Conservation (phyloP, 768 basidiomycete species). For the Tricholoma sp. region DNA sequence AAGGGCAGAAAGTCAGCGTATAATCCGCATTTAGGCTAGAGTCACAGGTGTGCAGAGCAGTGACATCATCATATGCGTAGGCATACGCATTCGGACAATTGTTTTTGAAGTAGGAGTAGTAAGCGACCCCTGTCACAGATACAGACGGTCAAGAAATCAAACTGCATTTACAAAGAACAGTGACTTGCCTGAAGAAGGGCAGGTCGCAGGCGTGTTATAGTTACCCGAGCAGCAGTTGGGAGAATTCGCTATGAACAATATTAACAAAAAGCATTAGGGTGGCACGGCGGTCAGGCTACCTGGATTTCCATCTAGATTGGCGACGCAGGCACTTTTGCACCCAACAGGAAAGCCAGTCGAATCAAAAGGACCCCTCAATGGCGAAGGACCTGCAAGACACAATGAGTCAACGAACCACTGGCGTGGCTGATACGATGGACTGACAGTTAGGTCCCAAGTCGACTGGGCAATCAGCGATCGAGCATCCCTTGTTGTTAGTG, state of each 20-base stretch:
- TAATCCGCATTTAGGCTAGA: conserved; percentile 23
- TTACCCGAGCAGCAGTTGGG: conserved; percentile 32
- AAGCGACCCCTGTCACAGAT: conserved; percentile 15
- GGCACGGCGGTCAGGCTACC: conserved; percentile 4
- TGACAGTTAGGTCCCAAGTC: conserved; percentile 52
- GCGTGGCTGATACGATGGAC: background rate
- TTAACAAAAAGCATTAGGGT: background rate
- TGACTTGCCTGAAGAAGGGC: conserved; percentile 26
- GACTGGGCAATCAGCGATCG: conserved; percentile 43
- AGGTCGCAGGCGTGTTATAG: conserved; percentile 28
- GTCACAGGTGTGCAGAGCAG: conserved; percentile 40
- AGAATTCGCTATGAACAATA: conserved; percentile 20
- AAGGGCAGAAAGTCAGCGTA: conserved; percentile 26
- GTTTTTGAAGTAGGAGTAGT: conserved; percentile 22
- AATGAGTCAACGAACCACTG: background rate
- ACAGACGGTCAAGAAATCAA: background rate
- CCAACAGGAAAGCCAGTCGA: conserved; percentile 43
- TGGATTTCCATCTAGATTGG: conserved; percentile 27
- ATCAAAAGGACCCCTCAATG: conserved; percentile 44
- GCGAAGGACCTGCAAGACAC: conserved; percentile 28
- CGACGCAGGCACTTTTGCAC: conserved; percentile 47
- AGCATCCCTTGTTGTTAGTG: conserved; percentile 43
- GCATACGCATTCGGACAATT: conserved; percentile 31
- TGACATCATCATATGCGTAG: conserved; percentile 46
- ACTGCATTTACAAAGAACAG: conserved; percentile 5